Evolutionary conservation across 768 basidiomycete species (phyloP).

Genomic region (Clathrus columnatus): DNA sequence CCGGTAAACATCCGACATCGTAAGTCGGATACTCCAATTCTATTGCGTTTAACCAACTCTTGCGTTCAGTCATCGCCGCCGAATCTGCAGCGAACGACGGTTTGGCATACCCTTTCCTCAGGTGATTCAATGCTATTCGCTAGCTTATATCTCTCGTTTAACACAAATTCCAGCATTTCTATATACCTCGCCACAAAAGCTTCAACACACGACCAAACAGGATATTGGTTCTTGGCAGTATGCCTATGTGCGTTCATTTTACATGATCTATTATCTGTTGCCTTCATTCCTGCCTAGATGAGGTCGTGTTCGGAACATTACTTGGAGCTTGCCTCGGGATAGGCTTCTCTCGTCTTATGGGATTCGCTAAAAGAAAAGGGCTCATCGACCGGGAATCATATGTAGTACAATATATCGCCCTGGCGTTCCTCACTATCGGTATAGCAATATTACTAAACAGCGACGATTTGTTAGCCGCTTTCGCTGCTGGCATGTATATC

Average conservation of each 20-base stretch:
- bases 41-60: no score
- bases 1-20: slow-evolving; percentile 54
- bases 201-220: slow-evolving; percentile 52
- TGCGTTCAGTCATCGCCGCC: slow-evolving; percentile 57
- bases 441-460: slow-evolving; percentile 68
- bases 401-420: slow-evolving; percentile 72
- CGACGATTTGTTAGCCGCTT: slow-evolving; percentile 85
- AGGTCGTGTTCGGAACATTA: slow-evolving; percentile 69
- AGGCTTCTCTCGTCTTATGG: slow-evolving; percentile 65
- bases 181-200: slow-evolving; percentile 75
- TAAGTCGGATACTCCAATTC: no score
- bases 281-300: slow-evolving; percentile 36
- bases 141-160: neutral
- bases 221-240: slow-evolving; percentile 79
- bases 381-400: slow-evolving; percentile 78
- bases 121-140: slow-evolving; percentile 14
- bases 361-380: slow-evolving; percentile 48
- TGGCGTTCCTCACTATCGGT: slow-evolving; percentile 71
- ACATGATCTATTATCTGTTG: neutral
- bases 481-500: slow-evolving; percentile 55
- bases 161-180: slow-evolving; percentile 35
- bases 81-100: slow-evolving; percentile 96
- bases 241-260: slow-evolving; percentile 54
- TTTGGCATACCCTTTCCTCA: slow-evolving; percentile 86
- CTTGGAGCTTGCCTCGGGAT: slow-evolving; percentile 57